Evolutionary conservation across 2,329 filamentous ascomycete species (phyloP).

Genomic region (Ceratocystis cacaofunesta): DNA sequence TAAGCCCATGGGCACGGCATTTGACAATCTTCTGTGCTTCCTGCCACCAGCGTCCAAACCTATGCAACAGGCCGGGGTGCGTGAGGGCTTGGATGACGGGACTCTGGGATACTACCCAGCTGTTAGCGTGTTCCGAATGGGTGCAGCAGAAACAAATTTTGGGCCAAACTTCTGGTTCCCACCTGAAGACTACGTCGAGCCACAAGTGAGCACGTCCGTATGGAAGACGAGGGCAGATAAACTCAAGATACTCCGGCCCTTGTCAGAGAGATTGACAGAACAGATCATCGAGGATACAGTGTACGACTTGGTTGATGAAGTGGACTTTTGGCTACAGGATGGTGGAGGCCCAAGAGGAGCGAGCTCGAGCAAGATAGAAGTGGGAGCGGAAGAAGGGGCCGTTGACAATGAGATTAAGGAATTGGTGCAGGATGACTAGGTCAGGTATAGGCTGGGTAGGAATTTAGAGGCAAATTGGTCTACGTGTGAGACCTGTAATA

Average conservation of each 20-base stretch:
- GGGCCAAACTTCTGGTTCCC: conserved; percentile 87
- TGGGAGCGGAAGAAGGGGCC: conserved; percentile 31
- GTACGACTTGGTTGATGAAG: conserved; percentile 87
- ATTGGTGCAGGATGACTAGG: conserved; percentile 45
- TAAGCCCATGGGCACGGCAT: conserved; percentile 68
- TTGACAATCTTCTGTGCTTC: conserved; percentile 77
- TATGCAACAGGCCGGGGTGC: conserved; percentile 51
- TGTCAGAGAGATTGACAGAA: conserved; percentile 61
- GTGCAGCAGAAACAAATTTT: conserved; percentile 85
- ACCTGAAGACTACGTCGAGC: conserved; percentile 43
- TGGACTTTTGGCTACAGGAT: conserved; percentile 74
- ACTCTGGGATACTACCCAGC: conserved; percentile 93
- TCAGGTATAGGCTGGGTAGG: conserved; percentile 16
- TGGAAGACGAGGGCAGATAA: conserved; percentile 12
- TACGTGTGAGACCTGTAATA: not conserved
- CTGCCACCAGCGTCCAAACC: conserved; percentile 76
- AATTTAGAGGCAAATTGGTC: not conserved
- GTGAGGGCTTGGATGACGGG: conserved; percentile 83
- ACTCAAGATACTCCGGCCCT: conserved; percentile 3
- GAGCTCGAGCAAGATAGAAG: conserved; percentile 27
- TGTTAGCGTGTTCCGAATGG: conserved; percentile 80
- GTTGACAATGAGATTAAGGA: conserved; percentile 45
- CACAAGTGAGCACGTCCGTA: conserved; percentile 19
- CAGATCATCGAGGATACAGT: conserved; percentile 91
- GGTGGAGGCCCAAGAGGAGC: conserved; percentile 33